phyloP scores from a whole-genome alignment of 352 stramenopile species.

The Pythium utonaiense region DNA sequence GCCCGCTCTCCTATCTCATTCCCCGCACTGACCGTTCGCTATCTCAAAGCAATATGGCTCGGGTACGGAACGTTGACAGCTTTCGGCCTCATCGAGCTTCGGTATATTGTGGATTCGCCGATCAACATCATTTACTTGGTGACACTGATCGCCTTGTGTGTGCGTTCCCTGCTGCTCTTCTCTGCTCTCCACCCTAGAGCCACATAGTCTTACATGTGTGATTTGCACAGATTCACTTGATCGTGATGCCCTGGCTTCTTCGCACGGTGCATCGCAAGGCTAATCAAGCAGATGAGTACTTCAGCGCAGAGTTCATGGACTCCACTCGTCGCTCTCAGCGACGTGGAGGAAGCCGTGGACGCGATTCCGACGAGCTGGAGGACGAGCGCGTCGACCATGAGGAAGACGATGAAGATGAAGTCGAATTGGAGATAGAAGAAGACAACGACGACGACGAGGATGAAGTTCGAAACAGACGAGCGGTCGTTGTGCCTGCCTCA shows the following conservation, averaged over 20 bases:
- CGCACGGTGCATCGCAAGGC: constrained; percentile 66
- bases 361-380: background rate
- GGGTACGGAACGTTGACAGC: constrained; percentile 44
- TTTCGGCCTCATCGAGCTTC: constrained; percentile 61
- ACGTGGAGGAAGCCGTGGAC: constrained; percentile 9
- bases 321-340: constrained; percentile 29
- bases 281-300: constrained; percentile 65
- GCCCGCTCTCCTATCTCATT: background rate
- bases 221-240: constrained; percentile 45
- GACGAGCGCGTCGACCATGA: constrained; percentile 1
- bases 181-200: background rate
- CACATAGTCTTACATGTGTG: background rate
- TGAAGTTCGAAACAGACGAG: constrained; percentile 6
- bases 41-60: constrained; percentile 55
- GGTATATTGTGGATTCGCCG: constrained; percentile 44
- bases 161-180: constrained; percentile 24
- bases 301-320: constrained; percentile 60
- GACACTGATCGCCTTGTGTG: constrained; percentile 51
- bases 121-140: constrained; percentile 64
- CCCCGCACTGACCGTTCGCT: background rate
- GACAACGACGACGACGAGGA: constrained; percentile 26
- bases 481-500: constrained; percentile 16
- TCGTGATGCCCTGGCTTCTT: constrained; percentile 56
- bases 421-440: constrained; percentile 10
- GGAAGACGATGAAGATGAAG: constrained; percentile 7